These are phyloP conservation scores for Taphrina flavorubra DNA, from an alignment of 1,139 yeast species.

Conservation along the genomic window DNA sequence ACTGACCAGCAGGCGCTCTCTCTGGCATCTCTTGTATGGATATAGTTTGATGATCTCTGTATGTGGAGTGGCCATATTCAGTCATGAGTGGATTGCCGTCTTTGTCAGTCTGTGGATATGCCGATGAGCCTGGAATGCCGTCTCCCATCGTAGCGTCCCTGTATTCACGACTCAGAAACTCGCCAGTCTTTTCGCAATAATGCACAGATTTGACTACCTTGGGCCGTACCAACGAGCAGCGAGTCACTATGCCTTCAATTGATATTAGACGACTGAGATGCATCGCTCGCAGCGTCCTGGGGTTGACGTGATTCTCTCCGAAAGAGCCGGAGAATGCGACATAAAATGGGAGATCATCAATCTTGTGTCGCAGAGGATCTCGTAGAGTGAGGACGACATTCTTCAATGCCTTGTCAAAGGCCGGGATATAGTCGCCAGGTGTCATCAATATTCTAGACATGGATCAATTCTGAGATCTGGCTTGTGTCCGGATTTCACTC, in stretches of 20 bases:
- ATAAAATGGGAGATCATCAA: slow-evolving; percentile 71
- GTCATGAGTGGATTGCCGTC: slow-evolving; percentile 87
- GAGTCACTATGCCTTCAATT: slow-evolving; percentile 92
- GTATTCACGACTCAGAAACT: slow-evolving; percentile 89
- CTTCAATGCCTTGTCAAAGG: slow-evolving; percentile 83
- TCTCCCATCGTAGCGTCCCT: slow-evolving; percentile 79
- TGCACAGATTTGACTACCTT: slow-evolving; percentile 91
- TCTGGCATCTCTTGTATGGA: slow-evolving; percentile 99
- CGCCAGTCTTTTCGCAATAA: slow-evolving; percentile 81
- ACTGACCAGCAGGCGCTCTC: slow-evolving; percentile 96
- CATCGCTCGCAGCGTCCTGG: slow-evolving; percentile 80
- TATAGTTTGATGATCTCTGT: slow-evolving; percentile 90
- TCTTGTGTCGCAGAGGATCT: slow-evolving; percentile 54
- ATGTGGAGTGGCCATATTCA: slow-evolving; percentile 92
- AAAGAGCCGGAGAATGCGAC: slow-evolving; percentile 89
- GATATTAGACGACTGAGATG: slow-evolving; percentile 83
- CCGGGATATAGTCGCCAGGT: slow-evolving; percentile 88
- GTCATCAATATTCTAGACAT: slow-evolving; percentile 58
- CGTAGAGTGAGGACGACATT: slow-evolving; percentile 69
- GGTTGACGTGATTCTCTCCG: slow-evolving; percentile 85
- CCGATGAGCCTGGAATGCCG: slow-evolving; percentile 60
- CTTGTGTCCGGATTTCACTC: slow-evolving; percentile 15
- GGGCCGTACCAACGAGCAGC: slow-evolving; percentile 91
- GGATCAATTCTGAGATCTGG: neutral
- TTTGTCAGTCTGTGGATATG: slow-evolving; percentile 91